These are phyloP conservation scores for Xylaria sp. DNA, from an alignment of 2,329 filamentous ascomycete genomes.

Conservation along the genomic window DNA sequence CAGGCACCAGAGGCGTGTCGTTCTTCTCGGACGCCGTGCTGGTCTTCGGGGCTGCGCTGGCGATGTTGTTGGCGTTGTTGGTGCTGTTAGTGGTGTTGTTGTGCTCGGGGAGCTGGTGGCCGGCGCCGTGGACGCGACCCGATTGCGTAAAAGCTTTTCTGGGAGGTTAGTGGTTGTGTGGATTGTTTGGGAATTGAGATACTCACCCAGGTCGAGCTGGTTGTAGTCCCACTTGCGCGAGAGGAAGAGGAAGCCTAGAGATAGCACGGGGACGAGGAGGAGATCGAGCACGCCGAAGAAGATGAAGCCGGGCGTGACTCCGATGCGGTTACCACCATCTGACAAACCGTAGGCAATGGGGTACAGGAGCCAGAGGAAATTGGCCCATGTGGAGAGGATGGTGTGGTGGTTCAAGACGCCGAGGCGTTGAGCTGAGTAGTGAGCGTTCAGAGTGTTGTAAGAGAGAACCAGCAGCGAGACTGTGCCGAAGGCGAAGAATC, in stretches of 20 bases:
- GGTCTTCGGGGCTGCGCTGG: no score
- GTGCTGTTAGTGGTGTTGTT: not conserved
- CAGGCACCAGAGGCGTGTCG: no score
- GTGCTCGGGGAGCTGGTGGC: conserved; percentile 44
- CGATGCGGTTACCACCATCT: conserved; percentile 49
- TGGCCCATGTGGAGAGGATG: conserved; percentile 42
- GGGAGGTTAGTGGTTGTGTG: no score
- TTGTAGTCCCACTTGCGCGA: conserved; percentile 48
- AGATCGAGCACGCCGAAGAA: conserved; percentile 52
- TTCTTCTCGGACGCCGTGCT: no score
- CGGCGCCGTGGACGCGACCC: conserved; percentile 41
- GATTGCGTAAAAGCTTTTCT: conserved; percentile 47
- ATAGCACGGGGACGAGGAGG: conserved; percentile 42
- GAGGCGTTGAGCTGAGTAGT: conserved; percentile 37
- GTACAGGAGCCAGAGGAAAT: conserved; percentile 50
- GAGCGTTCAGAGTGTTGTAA: conserved; percentile 38
- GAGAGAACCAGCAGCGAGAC: conserved; percentile 43
- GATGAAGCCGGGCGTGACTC: conserved; percentile 41
- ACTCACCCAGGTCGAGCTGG: conserved; percentile 40
- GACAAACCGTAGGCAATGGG: conserved; percentile 49
- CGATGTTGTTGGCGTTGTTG: no score
- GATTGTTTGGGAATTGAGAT: not conserved
- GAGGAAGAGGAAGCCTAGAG: conserved; percentile 40
- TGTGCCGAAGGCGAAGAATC: conserved; percentile 50
- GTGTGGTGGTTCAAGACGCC: conserved; percentile 42